These are phyloP conservation scores for Geotrichum aggregatum DNA, from an alignment of 1,139 yeast genomes.

Conservation along the genomic window DNA sequence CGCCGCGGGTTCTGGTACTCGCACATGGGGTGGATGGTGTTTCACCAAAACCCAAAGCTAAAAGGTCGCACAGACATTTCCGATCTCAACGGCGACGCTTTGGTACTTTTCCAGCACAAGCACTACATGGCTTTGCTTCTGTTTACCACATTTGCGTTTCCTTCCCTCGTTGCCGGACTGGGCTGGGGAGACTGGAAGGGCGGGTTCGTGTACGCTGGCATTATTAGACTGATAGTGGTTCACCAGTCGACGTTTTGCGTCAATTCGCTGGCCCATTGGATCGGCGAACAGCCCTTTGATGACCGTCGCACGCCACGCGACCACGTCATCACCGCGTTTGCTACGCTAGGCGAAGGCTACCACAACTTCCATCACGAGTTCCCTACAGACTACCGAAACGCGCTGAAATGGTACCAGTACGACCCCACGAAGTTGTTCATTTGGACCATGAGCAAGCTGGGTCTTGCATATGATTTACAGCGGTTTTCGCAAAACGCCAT, in stretches of 20 bases:
- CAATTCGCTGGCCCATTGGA: conserved; percentile 97
- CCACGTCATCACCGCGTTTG: conserved; percentile 88
- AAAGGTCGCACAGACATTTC: conserved; percentile 95
- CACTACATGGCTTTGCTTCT: conserved; percentile 73
- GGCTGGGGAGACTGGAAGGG: conserved; percentile 90
- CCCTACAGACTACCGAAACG: conserved; percentile 97
- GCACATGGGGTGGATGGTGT: conserved; percentile 97
- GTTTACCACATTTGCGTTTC: conserved; percentile 64
- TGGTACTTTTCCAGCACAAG: conserved; percentile 89
- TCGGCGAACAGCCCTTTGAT: conserved; percentile 96
- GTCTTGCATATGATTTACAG: conserved; percentile 86
- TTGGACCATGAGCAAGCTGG: conserved; percentile 66
- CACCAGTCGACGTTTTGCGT: conserved; percentile 99
- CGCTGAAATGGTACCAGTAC: conserved; percentile 96
- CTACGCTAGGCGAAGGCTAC: conserved; percentile 97
- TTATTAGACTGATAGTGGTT: conserved; percentile 73
- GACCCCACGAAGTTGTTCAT: conserved; percentile 91
- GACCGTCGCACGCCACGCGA: conserved; percentile 97
- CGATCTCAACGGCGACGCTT: conserved; percentile 84
- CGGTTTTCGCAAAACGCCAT: conserved; percentile 92
- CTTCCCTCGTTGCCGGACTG: conserved; percentile 70
- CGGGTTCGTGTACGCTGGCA: conserved; percentile 88
- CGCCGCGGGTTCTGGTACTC: conserved; percentile 93
- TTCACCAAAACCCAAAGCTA: conserved; percentile 86
- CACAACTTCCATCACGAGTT: conserved; percentile 99